Evolutionary conservation across 129 eudicot species (phyloP).

Genomic region (Oenanthe sinensis): DNA sequence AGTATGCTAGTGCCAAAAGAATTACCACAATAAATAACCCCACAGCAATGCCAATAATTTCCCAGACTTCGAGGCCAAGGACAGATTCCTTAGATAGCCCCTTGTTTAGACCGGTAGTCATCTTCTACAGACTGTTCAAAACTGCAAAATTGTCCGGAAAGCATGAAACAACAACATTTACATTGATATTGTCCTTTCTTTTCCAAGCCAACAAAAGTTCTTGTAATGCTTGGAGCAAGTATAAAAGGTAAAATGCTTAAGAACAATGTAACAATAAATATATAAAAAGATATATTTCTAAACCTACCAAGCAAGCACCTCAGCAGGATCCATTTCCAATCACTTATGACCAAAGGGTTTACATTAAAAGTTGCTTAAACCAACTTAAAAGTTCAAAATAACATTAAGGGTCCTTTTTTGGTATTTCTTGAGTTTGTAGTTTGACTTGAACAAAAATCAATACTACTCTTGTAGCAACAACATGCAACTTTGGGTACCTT

Average conservation of each 20-base stretch:
- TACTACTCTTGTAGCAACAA: too few species aligned
- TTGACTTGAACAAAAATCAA: too few species aligned
- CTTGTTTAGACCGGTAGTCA: conserved; percentile 59
- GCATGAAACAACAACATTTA: conserved; percentile 2
- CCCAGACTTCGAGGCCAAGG: conserved; percentile 75
- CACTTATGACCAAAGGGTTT: too few species aligned
- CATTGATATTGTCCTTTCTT: neutral
- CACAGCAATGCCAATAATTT: conserved; percentile 63
- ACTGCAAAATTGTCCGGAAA: conserved; percentile 31
- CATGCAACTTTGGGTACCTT: too few species aligned
- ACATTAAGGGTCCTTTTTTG: too few species aligned
- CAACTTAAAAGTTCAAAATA: too few species aligned
- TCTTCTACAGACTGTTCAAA: conserved; percentile 26
- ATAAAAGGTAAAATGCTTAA: too few species aligned
- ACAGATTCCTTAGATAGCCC: conserved; percentile 46
- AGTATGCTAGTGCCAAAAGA: conserved; percentile 52
- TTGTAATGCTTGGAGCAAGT: neutral
- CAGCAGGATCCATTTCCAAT: too few species aligned
- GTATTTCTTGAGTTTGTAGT: too few species aligned
- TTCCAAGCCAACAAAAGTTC: neutral
- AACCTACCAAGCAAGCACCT: too few species aligned
- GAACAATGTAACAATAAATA: neutral
- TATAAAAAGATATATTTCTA: neutral
- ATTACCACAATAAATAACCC: conserved; percentile 61
- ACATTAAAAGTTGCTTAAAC: too few species aligned